A percentile compares a stretch with the other conserved stretches of the same genome.
Evolutionary conservation across 192 early-diverging fungal genomes (phyloP).

Genomic region (Podila clonocystis): DNA sequence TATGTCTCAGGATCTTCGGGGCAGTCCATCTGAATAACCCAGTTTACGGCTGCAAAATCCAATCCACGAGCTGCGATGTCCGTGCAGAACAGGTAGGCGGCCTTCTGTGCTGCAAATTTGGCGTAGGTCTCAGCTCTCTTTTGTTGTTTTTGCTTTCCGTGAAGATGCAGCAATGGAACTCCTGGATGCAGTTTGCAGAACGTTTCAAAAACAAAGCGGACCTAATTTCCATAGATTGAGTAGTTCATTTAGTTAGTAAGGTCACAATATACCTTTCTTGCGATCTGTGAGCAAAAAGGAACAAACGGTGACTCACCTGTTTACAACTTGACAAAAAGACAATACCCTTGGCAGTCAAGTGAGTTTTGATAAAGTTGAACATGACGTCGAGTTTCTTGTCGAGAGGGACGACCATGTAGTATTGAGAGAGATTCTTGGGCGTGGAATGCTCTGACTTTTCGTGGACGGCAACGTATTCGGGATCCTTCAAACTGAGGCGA

Average conservation of each 20-base stretch:
- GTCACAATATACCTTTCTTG: neutral
- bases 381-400: slow-evolving; percentile 95
- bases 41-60: slow-evolving; percentile 98
- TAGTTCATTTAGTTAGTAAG: neutral
- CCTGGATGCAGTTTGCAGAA: slow-evolving; percentile 97
- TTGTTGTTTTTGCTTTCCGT: slow-evolving; percentile 98
- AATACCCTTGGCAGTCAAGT: slow-evolving; percentile 87
- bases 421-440: slow-evolving; percentile 84
- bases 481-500: slow-evolving; percentile 85
- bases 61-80: slow-evolving; percentile 97
- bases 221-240: slow-evolving; percentile 17
- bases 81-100: slow-evolving; percentile 88
- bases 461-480: slow-evolving; percentile 96
- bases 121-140: slow-evolving; percentile 95
- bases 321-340: slow-evolving; percentile 98
- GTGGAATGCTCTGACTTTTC: slow-evolving; percentile 82
- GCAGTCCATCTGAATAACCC: slow-evolving; percentile 98
- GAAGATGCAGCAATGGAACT: slow-evolving; percentile 87
- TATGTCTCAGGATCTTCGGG: slow-evolving; percentile 97
- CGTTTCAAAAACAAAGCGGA: slow-evolving; percentile 91
- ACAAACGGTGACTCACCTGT: slow-evolving; percentile 63
- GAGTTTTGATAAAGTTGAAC: slow-evolving; percentile 95
- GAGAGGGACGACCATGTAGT: slow-evolving; percentile 86
- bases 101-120: slow-evolving; percentile 81
- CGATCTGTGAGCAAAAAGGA: neutral